Evolutionary conservation across 2,329 filamentous ascomycete genomes (phyloP).

Genomic region (Aspergillus calidoustus): DNA sequence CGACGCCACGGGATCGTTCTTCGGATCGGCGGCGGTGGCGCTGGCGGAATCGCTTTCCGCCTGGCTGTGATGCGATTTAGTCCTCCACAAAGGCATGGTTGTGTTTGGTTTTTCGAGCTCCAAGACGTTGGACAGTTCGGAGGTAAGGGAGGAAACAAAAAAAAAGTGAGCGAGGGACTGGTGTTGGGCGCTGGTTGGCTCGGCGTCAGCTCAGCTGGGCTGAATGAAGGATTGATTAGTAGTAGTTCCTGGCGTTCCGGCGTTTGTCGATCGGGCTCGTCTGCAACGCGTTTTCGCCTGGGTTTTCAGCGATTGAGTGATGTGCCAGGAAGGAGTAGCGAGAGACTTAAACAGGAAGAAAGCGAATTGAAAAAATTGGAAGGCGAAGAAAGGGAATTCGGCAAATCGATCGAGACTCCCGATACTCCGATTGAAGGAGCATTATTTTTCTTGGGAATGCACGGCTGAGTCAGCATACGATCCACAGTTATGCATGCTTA

Average conservation of each 20-base stretch:
- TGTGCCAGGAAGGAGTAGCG: not conserved
- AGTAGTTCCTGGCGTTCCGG: conserved; percentile 2
- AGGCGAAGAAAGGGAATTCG: conserved; percentile 9
- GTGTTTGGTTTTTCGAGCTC: not conserved
- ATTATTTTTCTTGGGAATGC: not conserved
- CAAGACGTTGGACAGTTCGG: not conserved
- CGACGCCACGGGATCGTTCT: conserved; percentile 43
- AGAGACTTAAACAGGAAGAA: not conserved
- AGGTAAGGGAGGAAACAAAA: not conserved
- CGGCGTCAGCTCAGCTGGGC: conserved; percentile 12
- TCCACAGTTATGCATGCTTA: not conserved
- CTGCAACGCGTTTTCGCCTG: not conserved
- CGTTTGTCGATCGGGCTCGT: not conserved
- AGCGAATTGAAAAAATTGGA: not conserved
- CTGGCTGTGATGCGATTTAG: conserved; percentile 36
- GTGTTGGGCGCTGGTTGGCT: conserved; percentile 7
- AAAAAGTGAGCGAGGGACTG: not conserved
- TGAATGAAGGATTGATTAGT: not conserved
- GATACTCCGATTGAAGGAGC: not conserved
- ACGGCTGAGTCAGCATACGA: conserved; percentile 5
- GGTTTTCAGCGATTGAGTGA: not conserved
- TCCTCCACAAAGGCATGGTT: conserved; percentile 36
- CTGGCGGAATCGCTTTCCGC: conserved; percentile 32
- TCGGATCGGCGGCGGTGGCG: conserved; percentile 29
- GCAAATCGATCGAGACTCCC: not conserved